Evolutionary conservation across 345 rosid species (phyloP), one percentile per base, ranked within the genome.

Genomic region (Salix dunnii): DNA sequence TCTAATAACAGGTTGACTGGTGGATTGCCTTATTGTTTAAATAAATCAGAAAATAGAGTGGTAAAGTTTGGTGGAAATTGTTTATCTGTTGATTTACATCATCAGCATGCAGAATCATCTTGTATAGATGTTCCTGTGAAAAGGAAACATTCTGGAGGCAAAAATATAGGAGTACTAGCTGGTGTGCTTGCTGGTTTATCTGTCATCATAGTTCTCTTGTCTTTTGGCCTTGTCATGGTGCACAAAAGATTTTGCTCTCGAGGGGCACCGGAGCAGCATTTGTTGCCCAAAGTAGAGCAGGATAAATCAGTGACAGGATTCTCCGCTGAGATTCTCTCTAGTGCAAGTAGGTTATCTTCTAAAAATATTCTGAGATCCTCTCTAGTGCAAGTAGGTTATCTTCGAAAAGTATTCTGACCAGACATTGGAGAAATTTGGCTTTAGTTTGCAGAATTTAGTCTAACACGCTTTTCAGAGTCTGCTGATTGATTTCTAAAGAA

Each of bases 1-100:
- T 90, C 97, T 0, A 82, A 83, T 31, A 90, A 92, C 67, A 85
- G 85, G 84, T 71, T 92, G 27, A 85, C 86, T 12, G 94, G 94
- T 33, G 81, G 78, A 60, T 40, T 92, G 63, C 94, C 97, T 76
- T 20, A 51, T 75, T 90, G 97, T 78, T 76, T 92, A 65, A 73
- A 58, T 40, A 70, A 68, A 61, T 75, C 84, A 1, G 79, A 65
- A 49, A 68, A 74, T 73, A 61, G 73, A 71, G 68, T 55, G 2
- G 84, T 89, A 25, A 85, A 77, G 71, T 72, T 81, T 48, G 84
- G 75, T 46, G 90, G 91, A 28, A 92, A 92, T 77, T 92, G 94
- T 82, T 81, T 92, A 42, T 89, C 92, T 30, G 48, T 81, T 23
- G 82, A 46, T 58, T 74, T 70, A 48, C 46, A 64, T 72, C 76